phyloP scores from a whole-genome alignment of 1,139 yeast genomes.

The Saccharomyces hybrid region DNA sequence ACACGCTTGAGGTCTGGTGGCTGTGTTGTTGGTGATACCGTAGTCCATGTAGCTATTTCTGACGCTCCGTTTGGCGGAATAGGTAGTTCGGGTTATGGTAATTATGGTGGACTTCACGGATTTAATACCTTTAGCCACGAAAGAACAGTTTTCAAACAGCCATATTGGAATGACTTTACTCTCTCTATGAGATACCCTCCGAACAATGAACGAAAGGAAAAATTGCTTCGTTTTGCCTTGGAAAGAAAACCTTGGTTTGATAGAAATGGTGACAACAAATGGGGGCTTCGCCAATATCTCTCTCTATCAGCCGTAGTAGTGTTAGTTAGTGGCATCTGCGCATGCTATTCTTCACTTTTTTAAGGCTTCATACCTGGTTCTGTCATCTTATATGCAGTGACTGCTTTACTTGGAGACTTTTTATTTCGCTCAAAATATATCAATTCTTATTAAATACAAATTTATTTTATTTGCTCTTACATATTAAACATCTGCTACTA shows the following conservation, averaged over 20 bases:
- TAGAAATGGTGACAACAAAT: conserved; percentile 14
- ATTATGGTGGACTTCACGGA: conserved; percentile 73
- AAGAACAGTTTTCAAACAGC: conserved; percentile 62
- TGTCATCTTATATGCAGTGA: no score
- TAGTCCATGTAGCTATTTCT: conserved; percentile 64
- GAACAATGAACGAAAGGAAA: conserved; percentile 36
- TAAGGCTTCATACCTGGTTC: no score
- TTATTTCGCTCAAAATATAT: not conserved
- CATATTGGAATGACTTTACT: conserved; percentile 55
- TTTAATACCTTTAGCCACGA: conserved; percentile 70
- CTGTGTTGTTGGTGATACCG: conserved; percentile 59
- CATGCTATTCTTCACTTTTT: not conserved
- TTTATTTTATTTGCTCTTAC: not conserved
- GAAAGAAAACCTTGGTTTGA: conserved; percentile 23
- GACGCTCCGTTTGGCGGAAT: conserved; percentile 89
- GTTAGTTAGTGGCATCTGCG: not conserved
- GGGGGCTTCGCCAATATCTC: not conserved
- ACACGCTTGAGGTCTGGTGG: conserved; percentile 66
- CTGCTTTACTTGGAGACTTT: no score
- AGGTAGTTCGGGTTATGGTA: conserved; percentile 74
- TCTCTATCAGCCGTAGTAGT: conserved; percentile 44
- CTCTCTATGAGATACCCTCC: conserved; percentile 68
- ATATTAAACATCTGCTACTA: not conserved
- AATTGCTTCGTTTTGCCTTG: conserved; percentile 14
- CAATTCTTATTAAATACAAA: not conserved